These are phyloP conservation scores for Fraxinus xanthoxyloides DNA, from an alignment of 305 asterid genomes.

Conservation along the genomic window DNA sequence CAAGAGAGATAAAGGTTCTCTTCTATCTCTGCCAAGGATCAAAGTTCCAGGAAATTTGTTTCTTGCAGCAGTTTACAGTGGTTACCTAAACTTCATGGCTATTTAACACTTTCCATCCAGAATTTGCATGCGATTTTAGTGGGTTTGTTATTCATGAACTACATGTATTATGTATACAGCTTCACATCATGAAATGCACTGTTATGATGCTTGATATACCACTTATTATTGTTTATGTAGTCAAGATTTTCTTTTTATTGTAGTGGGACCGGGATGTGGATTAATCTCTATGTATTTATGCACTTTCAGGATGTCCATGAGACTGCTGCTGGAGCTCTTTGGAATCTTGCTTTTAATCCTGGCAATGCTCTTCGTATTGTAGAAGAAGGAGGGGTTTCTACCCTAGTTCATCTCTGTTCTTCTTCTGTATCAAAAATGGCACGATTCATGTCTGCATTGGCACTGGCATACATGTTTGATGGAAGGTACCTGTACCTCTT, in stretches of 20 bases:
- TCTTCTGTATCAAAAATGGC: conserved; percentile 88
- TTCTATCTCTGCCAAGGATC: not conserved
- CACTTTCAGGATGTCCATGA: conserved; percentile 84
- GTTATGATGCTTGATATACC: not conserved
- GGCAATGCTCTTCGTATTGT: conserved; percentile 93
- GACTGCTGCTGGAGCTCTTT: conserved; percentile 97
- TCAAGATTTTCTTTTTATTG: conserved; percentile 1
- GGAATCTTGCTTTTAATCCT: conserved; percentile 96
- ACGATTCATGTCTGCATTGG: conserved; percentile 92
- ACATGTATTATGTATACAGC: not conserved
- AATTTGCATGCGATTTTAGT: not conserved
- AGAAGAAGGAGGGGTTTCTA: conserved; percentile 94
- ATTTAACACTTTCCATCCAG: not conserved
- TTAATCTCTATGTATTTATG: conserved; percentile 3
- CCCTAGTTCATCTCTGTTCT: conserved; percentile 73
- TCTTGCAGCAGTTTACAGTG: not conserved
- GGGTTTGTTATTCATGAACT: conserved; percentile 8
- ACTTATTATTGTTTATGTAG: not conserved
- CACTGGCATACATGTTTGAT: conserved; percentile 84
- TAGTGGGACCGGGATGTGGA: not conserved
- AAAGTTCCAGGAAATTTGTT: not conserved
- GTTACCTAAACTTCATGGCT: not conserved
- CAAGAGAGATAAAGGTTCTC: not conserved
- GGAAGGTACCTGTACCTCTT: conserved; percentile 57
- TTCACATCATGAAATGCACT: not conserved